Evolutionary conservation across 2,329 filamentous ascomycete species (phyloP), one percentile per base, ranked within the genome.

Genomic region (Pleomassaria siparia): DNA sequence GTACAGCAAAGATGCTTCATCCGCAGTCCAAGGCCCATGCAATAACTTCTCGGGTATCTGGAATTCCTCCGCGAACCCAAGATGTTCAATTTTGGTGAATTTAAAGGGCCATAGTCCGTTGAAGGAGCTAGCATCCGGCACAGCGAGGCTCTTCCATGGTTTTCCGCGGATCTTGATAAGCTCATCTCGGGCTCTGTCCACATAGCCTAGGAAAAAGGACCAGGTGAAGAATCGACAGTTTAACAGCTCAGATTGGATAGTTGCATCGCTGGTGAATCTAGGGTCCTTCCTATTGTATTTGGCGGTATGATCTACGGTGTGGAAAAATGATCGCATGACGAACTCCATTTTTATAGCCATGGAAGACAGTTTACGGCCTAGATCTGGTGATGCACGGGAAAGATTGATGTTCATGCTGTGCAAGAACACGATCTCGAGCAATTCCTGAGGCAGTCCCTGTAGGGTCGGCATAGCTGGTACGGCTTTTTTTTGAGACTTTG

Each of bases 361-460:
- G 8, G 66, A 64, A 5, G 65, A 68, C 5, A 71, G 58, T 41
- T 58, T 66, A n/a, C 51, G 61, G 40, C 63, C 68, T 4, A 71
- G 46, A 7, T 53, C 48, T 4, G 58, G 61, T 7, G 63, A 70
- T 15, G 58, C 55, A 7, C 59, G 60, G 21, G 68, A 66, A 13
- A 71, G 62, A 1, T 61, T 51, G 5, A 62, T 60, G 48, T 69
- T 71, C 65, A 67, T 67, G 48, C 62, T 67, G 43, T 67, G 46
- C 7, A 71, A 55, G 33, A 71, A 71, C 8, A 71, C 59, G 5
- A 67, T 62, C 49, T 70, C 66, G 13, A 71, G 56, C 7, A 71
- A 47, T 47, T 71, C 68, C 32, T 60, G 57, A 2, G 68, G 68
- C 8, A 71, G 61, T 12, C 60, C 63, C 53, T 67, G 58, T 13